phyloP scores from a whole-genome alignment of 2,329 filamentous ascomycete species.

The Dothidotthia symphoricarpi region DNA sequence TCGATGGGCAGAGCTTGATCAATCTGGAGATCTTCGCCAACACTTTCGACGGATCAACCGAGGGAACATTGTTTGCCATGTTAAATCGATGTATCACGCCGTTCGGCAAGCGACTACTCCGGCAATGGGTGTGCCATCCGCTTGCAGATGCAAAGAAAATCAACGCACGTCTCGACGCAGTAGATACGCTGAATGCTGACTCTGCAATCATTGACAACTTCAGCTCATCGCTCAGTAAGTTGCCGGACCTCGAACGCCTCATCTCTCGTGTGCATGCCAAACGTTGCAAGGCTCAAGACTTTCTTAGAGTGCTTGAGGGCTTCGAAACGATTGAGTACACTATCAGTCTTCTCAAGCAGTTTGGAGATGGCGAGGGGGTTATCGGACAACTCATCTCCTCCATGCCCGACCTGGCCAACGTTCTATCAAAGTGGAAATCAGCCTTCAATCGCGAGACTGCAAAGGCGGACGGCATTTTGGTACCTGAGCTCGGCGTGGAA shows the following conservation, averaged over 20 bases:
- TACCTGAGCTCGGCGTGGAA: constrained; percentile 84
- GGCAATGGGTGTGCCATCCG: constrained; percentile 96
- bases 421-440: constrained; percentile 81
- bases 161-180: constrained; percentile 89
- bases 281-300: constrained; percentile 86
- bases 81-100: constrained; percentile 94
- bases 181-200: constrained; percentile 88
- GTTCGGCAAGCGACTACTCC: constrained; percentile 93
- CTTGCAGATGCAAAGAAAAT: constrained; percentile 83
- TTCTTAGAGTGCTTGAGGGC: constrained; percentile 87
- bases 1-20: constrained; percentile 94
- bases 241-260: constrained; percentile 90
- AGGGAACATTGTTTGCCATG: constrained; percentile 86
- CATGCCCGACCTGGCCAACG: constrained; percentile 79
- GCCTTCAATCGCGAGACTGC: constrained; percentile 85
- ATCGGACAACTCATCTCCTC: constrained; percentile 77
- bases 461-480: constrained; percentile 74
- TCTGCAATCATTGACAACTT: constrained; percentile 79
- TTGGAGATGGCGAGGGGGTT: constrained; percentile 74
- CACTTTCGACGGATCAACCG: constrained; percentile 76
- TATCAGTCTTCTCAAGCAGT: constrained; percentile 72
- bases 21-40: constrained; percentile 98
- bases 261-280: constrained; percentile 94
- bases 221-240: constrained; percentile 79
- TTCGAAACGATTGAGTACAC: constrained; percentile 98